Conservation (phyloP, 2,329 filamentous ascomycete species). For the Sporothrix brunneoviolacea region DNA sequence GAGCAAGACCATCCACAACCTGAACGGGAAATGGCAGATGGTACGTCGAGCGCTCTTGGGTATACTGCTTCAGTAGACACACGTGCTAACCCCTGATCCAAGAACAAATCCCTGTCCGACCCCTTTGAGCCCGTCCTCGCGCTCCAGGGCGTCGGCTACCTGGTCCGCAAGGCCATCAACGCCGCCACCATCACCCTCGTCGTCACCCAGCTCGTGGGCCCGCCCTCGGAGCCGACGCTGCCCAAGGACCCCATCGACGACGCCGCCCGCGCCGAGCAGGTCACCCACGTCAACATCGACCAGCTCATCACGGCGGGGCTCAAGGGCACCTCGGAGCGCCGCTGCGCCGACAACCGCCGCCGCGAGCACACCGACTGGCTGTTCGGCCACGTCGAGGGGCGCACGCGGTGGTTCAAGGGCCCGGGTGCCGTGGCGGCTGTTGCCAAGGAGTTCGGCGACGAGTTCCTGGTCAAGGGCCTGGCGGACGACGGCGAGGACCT, state of each 20-base stretch:
- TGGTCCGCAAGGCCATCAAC: slow-evolving; percentile 65
- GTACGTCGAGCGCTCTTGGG: slow-evolving; percentile 42
- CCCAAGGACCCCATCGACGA: slow-evolving; percentile 24
- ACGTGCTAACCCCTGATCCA: no score
- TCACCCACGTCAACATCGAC: slow-evolving; percentile 62
- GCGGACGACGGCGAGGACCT: slow-evolving; percentile 56
- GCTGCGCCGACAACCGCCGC: slow-evolving; percentile 43
- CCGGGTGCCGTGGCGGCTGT: slow-evolving; percentile 34
- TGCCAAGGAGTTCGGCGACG: slow-evolving; percentile 48
- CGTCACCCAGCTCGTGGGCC: slow-evolving; percentile 47
- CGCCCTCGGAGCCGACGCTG: slow-evolving; percentile 33
- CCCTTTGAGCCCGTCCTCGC: slow-evolving; percentile 60
- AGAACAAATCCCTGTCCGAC: slow-evolving; percentile 74
- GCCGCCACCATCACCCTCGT: slow-evolving; percentile 62
- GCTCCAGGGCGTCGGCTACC: slow-evolving; percentile 66
- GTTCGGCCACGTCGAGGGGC: slow-evolving; percentile 65
- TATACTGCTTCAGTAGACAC: no score
- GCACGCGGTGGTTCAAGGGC: slow-evolving; percentile 40
- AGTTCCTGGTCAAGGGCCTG: slow-evolving; percentile 37
- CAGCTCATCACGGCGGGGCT: slow-evolving; percentile 67
- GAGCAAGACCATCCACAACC: slow-evolving; percentile 58
- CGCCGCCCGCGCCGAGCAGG: slow-evolving; percentile 9
- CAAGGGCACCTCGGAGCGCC: slow-evolving; percentile 53
- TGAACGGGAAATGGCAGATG: slow-evolving; percentile 64
- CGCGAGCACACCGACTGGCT: slow-evolving; percentile 71